Base-by-base conservation (phyloP, 1,284 basidiomycete genomes). In the Meira nashicola region DNA sequence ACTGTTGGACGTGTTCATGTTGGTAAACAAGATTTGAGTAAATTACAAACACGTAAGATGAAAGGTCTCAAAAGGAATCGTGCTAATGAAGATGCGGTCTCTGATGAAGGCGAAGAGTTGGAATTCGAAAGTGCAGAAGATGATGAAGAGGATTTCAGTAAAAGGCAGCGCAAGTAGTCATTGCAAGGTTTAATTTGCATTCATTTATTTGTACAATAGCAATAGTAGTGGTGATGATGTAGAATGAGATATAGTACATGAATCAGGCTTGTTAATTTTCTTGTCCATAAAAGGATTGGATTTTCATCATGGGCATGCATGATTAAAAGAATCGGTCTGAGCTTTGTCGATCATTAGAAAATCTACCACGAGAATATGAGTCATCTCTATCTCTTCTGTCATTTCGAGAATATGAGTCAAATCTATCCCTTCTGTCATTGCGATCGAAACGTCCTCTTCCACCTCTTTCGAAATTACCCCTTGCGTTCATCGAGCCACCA, bases 31-130 rank as follows among this genome's bases (percentile, higher is more conserved):
- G 91, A 98, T 80, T 79, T 99, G 68, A 80, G 77, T 67, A 89
- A 84, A 81, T 76, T 98, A 80, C 92, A 96, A 83, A 87, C 86
- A 63, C 83, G 89, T 73, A 93, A 92, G 82, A 92, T 93, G 88
- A 93, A 92, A 80, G 92, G 88, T 12, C 77, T 94, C 67, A 90
- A 88, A 76, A 78, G 80, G 39, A 43, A n/a, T 25, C 21, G 55
- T 4, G 17, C 12, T 7, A 6, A 51, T 10, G 49, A 17, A 7
- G 15, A 17, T 10, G 15, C 14, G 23, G 49, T 28, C 14, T 37
- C 19, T 17, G 54, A 56, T 12, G 58, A 60, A 37, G 56, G 25
- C 9, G 50, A 59, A 12, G 54, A 59, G 14, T 39, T 56, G 14
- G 58, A 60, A 19, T 23, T 40, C 2, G 38, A 48, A 23, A 17